A percentile compares a stretch with the other conserved stretches of the same genome.
These are phyloP conservation scores for Cutaneotrichosporon cutaneum DNA, from an alignment of 1,284 basidiomycete genomes.

Conservation along the genomic window DNA sequence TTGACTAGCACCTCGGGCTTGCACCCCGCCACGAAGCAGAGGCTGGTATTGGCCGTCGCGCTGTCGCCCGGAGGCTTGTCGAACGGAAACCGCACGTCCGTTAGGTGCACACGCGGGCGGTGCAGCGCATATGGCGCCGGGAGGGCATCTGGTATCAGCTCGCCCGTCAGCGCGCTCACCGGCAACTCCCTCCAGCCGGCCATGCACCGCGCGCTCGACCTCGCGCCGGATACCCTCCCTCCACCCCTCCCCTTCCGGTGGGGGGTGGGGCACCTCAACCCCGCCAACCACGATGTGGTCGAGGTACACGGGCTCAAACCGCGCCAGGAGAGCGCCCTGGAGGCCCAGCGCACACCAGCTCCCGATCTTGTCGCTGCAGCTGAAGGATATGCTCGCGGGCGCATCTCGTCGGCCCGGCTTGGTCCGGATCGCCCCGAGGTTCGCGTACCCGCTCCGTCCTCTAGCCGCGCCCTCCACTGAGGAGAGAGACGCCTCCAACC, in stretches of 20 bases:
- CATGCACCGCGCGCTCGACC: constrained; percentile 58
- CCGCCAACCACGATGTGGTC: constrained; percentile 68
- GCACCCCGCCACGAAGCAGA: constrained; percentile 53
- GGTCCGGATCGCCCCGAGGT: constrained; percentile 73
- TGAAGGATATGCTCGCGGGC: constrained; percentile 73
- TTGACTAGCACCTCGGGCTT: constrained; percentile 58
- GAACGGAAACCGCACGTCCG: constrained; percentile 44
- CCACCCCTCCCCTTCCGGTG: constrained; percentile 50
- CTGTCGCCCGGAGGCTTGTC: constrained; percentile 54
- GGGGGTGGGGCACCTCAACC: constrained; percentile 54
- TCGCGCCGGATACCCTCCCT: constrained; percentile 63
- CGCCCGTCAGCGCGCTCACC: constrained; percentile 34
- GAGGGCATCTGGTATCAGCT: constrained; percentile 11
- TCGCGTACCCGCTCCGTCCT: constrained; percentile 73
- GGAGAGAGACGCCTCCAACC: background rate
- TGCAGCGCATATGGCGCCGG: constrained; percentile 49
- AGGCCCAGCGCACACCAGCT: constrained; percentile 75
- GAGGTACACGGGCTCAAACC: constrained; percentile 65
- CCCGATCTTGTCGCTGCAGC: constrained; percentile 89
- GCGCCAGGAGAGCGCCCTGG: constrained; percentile 72
- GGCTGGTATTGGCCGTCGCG: constrained; percentile 23
- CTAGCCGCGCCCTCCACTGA: constrained; percentile 56
- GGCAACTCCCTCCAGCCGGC: constrained; percentile 26
- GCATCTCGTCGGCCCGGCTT: constrained; percentile 85
- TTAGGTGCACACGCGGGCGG: constrained; percentile 58